phyloP scores from a whole-genome alignment of 768 basidiomycete species.

The Hypholoma fasciculare region DNA sequence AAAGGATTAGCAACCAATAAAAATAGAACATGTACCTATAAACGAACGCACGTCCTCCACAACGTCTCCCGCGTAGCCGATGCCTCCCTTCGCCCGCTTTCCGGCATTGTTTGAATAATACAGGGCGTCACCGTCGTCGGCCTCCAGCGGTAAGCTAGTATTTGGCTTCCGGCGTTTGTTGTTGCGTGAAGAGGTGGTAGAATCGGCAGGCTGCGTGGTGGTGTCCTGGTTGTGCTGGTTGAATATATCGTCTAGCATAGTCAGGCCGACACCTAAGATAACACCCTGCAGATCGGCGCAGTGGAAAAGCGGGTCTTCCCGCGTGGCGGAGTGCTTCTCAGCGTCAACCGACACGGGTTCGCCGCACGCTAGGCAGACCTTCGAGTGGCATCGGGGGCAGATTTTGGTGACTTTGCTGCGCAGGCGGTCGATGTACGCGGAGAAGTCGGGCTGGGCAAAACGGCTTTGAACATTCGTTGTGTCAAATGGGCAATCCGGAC shows the following conservation, averaged over 20 bases:
- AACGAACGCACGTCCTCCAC: slow-evolving; percentile 76
- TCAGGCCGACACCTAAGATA: slow-evolving; percentile 87
- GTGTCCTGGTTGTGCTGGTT: slow-evolving; percentile 48
- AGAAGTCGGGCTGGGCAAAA: slow-evolving; percentile 62
- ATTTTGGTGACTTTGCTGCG: slow-evolving; percentile 53
- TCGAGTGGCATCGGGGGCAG: slow-evolving; percentile 62
- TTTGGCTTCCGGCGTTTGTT: slow-evolving; percentile 49
- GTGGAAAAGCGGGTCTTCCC: slow-evolving; percentile 74
- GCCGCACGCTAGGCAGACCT: slow-evolving; percentile 77
- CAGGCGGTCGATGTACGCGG: slow-evolving; percentile 67
- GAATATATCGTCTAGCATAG: slow-evolving; percentile 80
- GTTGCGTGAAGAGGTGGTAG: slow-evolving; percentile 29
- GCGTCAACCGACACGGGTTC: slow-evolving; percentile 53
- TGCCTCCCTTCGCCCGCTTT: slow-evolving; percentile 76
- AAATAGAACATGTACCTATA: not conserved
- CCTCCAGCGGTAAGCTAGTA: slow-evolving; percentile 21
- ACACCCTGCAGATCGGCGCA: slow-evolving; percentile 89
- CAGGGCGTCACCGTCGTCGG: slow-evolving; percentile 54
- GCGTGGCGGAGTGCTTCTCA: slow-evolving; percentile 37
- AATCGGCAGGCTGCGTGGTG: slow-evolving; percentile 28
- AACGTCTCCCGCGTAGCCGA: slow-evolving; percentile 82
- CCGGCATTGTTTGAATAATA: slow-evolving; percentile 46
- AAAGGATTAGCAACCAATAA: not conserved
- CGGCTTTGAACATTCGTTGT: slow-evolving; percentile 14
- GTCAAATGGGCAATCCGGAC: slow-evolving; percentile 25